Evolutionary conservation across 352 stramenopile species (phyloP).

Genomic region (Pythium brassicae): DNA sequence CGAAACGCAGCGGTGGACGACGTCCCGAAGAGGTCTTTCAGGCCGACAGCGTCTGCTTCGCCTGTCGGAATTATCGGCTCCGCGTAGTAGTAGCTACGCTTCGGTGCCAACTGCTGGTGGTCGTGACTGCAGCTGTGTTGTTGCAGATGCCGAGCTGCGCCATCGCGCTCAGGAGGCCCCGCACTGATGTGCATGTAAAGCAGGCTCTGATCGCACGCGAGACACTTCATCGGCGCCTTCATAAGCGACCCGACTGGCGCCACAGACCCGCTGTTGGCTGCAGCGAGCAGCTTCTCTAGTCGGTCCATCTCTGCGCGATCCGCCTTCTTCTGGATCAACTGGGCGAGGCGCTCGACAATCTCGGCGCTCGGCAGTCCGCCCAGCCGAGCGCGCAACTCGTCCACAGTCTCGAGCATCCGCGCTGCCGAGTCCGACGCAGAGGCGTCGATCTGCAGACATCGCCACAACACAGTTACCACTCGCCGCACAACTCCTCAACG

Average conservation of each 20-base stretch:
- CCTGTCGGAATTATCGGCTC: not conserved
- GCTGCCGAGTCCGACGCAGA: constrained; percentile 32
- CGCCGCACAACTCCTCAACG: not conserved
- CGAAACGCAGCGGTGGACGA: constrained; percentile 8
- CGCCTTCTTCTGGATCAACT: constrained; percentile 42
- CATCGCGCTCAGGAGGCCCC: constrained; percentile 7
- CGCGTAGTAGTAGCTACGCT: constrained; percentile 1
- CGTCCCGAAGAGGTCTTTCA: constrained; percentile 12
- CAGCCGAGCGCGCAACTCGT: constrained; percentile 46
- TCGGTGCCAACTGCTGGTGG: not conserved
- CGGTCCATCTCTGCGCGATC: constrained; percentile 54
- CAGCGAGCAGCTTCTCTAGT: constrained; percentile 30
- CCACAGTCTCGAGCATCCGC: constrained; percentile 42
- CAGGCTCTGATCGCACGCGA: constrained; percentile 58
- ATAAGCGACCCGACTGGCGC: constrained; percentile 28
- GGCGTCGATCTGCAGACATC: constrained; percentile 25
- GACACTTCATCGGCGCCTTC: constrained; percentile 51
- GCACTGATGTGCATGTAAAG: constrained; percentile 16
- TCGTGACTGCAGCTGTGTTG: constrained; percentile 3
- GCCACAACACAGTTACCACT: not conserved
- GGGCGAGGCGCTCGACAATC: constrained; percentile 37
- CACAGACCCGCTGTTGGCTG: constrained; percentile 11
- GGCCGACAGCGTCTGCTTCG: not conserved
- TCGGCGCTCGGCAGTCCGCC: constrained; percentile 38
- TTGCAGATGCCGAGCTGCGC: not conserved